Percentiles rank a stretch among this genome's conserved stretches.
Evolutionary conservation across 352 stramenopile species (phyloP).

Genomic region (Pythium pyrilobum): DNA sequence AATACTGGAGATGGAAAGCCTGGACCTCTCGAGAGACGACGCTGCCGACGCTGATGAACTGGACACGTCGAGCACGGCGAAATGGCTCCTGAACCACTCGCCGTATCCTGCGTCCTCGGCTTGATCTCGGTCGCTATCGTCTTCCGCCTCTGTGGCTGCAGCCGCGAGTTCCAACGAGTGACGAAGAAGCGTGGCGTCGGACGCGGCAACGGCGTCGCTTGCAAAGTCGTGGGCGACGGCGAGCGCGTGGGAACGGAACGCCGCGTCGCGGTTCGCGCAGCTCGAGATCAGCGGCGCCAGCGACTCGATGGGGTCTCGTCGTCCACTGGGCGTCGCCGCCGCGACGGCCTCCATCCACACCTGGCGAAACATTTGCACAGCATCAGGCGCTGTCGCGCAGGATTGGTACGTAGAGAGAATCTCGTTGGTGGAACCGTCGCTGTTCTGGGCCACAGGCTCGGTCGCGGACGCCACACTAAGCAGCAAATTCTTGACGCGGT

Average conservation of each 20-base stretch:
- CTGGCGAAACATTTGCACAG: conserved; percentile 8
- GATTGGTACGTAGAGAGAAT: conserved; percentile 18
- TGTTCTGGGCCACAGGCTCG: too few relatives aligned
- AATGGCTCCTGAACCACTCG: conserved; percentile 22
- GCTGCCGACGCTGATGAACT: not conserved
- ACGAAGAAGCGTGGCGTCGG: conserved; percentile 12
- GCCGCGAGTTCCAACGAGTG: conserved; percentile 27
- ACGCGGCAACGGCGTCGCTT: conserved; percentile 17
- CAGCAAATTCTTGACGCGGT: not conserved
- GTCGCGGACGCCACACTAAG: not conserved
- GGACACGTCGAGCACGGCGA: not conserved
- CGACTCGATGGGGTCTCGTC: not conserved
- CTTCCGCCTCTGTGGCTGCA: not conserved
- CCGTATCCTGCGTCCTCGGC: conserved; percentile 13
- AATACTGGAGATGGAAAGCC: not conserved
- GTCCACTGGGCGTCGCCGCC: not conserved
- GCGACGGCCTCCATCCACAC: conserved; percentile 1
- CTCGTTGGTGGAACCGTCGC: not conserved
- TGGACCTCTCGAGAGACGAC: not conserved
- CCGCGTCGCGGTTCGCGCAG: conserved; percentile 2
- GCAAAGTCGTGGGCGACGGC: conserved; percentile 31
- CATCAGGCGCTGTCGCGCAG: conserved; percentile 5
- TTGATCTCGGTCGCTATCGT: not conserved
- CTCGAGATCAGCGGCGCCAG: conserved; percentile 12
- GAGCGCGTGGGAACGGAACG: conserved; percentile 20